phyloP scores from a whole-genome alignment of 495 filamentous ascomycete species.

The Aspergillus cavernicola region DNA sequence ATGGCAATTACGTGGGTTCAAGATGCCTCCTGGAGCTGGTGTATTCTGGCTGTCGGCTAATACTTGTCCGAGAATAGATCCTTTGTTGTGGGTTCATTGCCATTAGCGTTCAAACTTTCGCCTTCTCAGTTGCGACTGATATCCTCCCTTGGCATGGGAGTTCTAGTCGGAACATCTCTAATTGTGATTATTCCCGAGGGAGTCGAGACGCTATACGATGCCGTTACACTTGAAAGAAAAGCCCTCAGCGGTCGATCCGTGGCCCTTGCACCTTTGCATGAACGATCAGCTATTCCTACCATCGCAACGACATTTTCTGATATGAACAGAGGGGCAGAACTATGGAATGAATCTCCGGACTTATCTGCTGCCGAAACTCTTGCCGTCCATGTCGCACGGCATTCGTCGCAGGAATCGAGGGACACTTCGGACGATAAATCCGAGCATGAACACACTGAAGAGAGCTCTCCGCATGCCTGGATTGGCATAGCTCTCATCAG shows the following conservation, averaged over 20 bases:
- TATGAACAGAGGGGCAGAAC: neutral
- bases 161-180: conserved; percentile 89
- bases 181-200: conserved; percentile 98
- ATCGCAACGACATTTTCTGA: conserved; percentile 13
- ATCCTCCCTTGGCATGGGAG: conserved; percentile 88
- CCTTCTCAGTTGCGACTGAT: conserved; percentile 83
- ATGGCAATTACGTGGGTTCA: conserved; percentile 90
- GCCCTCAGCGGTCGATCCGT: conserved; percentile 28
- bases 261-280: conserved; percentile 28
- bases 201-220: conserved; percentile 81
- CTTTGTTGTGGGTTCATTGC: conserved; percentile 90
- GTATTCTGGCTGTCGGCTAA: conserved; percentile 9
- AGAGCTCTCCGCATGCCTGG: conserved; percentile 60
- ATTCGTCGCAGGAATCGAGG: conserved; percentile 21
- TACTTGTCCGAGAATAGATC: conserved; percentile 61
- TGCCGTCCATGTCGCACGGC: conserved; percentile 8
- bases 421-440: conserved; percentile 37
- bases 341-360: conserved; percentile 5
- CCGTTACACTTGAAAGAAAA: conserved; percentile 36
- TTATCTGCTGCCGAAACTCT: neutral
- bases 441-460: conserved; percentile 31
- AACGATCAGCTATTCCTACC: conserved; percentile 22
- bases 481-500: conserved; percentile 82
- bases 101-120: conserved; percentile 86
- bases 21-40: neutral